phyloP scores from a whole-genome alignment of 164 flowering plant species.

The Aristolochia californica region DNA sequence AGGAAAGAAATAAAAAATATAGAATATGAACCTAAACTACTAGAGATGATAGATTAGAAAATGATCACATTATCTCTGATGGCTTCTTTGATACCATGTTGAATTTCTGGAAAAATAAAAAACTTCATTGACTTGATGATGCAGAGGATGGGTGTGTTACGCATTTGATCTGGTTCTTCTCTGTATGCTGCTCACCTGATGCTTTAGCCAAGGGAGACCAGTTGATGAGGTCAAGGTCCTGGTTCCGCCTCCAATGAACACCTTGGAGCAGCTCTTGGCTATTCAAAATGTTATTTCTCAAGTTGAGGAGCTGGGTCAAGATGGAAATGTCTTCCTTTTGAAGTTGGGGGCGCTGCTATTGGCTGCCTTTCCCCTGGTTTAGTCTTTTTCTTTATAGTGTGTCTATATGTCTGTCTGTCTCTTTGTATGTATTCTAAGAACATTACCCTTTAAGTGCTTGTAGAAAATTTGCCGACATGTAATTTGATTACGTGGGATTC shows the following conservation, averaged over 20 bases:
- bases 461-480: too few relatives aligned
- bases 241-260: slow-evolving; percentile 75
- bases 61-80: too few relatives aligned
- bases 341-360: slow-evolving; percentile 65
- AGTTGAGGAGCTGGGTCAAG: slow-evolving; percentile 68
- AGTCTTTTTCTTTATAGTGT: background rate
- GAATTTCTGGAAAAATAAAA: too few relatives aligned
- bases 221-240: slow-evolving; percentile 54
- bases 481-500: too few relatives aligned
- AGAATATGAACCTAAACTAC: too few relatives aligned
- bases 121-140: too few relatives aligned
- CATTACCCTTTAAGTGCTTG: too few relatives aligned
- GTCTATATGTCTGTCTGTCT: too few relatives aligned
- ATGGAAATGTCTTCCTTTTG: slow-evolving; percentile 71
- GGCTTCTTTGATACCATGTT: background rate
- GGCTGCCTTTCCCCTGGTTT: slow-evolving; percentile 78
- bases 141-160: slow-evolving; percentile 74
- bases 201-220: slow-evolving; percentile 39
- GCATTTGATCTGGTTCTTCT: slow-evolving; percentile 33
- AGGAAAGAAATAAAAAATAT: too few relatives aligned
- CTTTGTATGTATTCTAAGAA: too few relatives aligned
- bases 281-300: slow-evolving; percentile 77
- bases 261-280: slow-evolving; percentile 89
- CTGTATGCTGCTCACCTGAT: slow-evolving; percentile 52
- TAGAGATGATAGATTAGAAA: too few relatives aligned